Evolutionary conservation across 2,329 filamentous ascomycete species (phyloP).

Genomic region (Pseudogymnoascus sp.): DNA sequence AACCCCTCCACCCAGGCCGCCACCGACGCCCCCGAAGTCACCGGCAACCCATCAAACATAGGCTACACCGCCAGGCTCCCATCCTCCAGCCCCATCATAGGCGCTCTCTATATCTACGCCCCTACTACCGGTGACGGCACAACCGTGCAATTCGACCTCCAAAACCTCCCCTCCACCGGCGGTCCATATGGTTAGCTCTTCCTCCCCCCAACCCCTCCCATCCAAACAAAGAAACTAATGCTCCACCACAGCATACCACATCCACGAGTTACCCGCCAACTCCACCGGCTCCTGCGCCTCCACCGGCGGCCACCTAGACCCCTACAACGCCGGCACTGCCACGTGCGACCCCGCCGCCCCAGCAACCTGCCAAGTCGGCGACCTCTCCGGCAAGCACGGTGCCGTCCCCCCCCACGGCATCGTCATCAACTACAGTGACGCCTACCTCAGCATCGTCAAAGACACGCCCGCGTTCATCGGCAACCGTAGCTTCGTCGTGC

Average conservation of each 20-base stretch:
- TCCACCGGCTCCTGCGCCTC: constrained; percentile 62
- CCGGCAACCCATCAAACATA: constrained; percentile 48
- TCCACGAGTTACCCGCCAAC: constrained; percentile 62
- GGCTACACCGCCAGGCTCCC: constrained; percentile 52
- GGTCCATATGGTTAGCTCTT: constrained; percentile 41
- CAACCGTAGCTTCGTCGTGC: constrained; percentile 57
- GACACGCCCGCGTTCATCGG: constrained; percentile 53
- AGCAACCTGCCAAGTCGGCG: constrained; percentile 66
- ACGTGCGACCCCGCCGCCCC: constrained; percentile 52
- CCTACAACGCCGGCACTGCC: constrained; percentile 48
- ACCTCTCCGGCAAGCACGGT: constrained; percentile 69
- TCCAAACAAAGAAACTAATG: too few species aligned
- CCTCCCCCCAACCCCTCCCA: constrained; percentile 23
- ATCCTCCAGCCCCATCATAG: constrained; percentile 38
- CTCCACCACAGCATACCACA: constrained; percentile 51
- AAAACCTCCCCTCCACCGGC: constrained; percentile 49
- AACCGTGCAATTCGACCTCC: constrained; percentile 49
- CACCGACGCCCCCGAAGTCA: constrained; percentile 42
- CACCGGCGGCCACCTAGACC: constrained; percentile 64
- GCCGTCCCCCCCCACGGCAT: constrained; percentile 47
- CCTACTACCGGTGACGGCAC: constrained; percentile 40
- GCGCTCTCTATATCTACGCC: constrained; percentile 47
- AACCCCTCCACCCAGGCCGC: constrained; percentile 24
- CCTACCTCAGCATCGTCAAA: constrained; percentile 47
- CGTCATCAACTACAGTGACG: constrained; percentile 45